phyloP scores from a whole-genome alignment of 352 stramenopile genomes.

The Globisporangium carolinianum region DNA sequence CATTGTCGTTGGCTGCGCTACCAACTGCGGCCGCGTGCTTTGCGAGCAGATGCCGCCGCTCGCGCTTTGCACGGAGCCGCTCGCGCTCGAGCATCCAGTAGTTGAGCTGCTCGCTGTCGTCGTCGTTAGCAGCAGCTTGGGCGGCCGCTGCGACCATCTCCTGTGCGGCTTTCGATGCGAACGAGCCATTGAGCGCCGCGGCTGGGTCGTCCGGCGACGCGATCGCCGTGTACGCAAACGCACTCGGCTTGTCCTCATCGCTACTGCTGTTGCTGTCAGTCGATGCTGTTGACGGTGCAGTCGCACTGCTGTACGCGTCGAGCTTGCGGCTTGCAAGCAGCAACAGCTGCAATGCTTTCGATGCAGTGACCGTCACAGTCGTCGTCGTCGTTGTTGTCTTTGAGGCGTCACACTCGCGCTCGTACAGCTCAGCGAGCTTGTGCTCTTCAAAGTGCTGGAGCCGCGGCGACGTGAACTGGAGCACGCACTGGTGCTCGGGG shows the following conservation, averaged over 20 bases:
- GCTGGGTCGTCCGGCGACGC: background rate
- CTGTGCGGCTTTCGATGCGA: slow-evolving; percentile 6
- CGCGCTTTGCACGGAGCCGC: slow-evolving; percentile 25
- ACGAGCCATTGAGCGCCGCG: slow-evolving; percentile 9
- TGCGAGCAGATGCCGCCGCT: slow-evolving; percentile 9
- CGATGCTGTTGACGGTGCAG: background rate
- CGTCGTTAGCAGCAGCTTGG: slow-evolving; percentile 8
- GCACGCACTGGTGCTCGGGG: slow-evolving; percentile 59
- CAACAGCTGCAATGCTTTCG: slow-evolving; percentile 12
- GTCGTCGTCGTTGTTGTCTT: background rate
- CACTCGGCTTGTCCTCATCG: background rate
- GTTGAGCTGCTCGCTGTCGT: slow-evolving; percentile 34
- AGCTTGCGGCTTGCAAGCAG: slow-evolving; percentile 14
- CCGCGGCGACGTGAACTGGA: slow-evolving; percentile 47
- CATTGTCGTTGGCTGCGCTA: background rate
- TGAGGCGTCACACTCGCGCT: slow-evolving; percentile 1
- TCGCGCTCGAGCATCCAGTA: slow-evolving; percentile 78
- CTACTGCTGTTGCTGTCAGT: slow-evolving; percentile 1
- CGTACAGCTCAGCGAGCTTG: slow-evolving; percentile 16
- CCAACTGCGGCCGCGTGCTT: slow-evolving; percentile 2
- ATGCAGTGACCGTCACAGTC: slow-evolving; percentile 21
- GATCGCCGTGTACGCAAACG: background rate
- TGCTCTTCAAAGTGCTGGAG: slow-evolving; percentile 15
- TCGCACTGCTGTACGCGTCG: slow-evolving; percentile 1
- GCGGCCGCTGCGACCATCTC: slow-evolving; percentile 18